A percentile compares a stretch with the other conserved stretches of the same genome.
Evolutionary conservation across 2,329 filamentous ascomycete genomes (phyloP).

Genomic region (Rugonectria rugulosa): DNA sequence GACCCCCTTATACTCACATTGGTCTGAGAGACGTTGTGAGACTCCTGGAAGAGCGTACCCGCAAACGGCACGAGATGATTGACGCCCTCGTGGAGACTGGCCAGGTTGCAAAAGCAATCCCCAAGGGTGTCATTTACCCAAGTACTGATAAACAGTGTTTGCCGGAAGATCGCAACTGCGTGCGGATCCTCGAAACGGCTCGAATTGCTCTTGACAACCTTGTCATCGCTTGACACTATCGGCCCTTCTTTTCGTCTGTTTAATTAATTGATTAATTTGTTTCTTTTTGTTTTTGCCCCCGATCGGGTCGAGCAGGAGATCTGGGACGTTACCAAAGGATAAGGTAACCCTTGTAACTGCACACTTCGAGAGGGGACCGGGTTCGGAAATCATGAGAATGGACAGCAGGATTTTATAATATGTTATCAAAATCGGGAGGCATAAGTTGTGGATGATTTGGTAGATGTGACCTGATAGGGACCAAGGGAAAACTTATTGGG

Average conservation of each 20-base stretch:
- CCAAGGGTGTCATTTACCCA: conserved; percentile 38
- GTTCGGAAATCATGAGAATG: too few species aligned
- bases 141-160: conserved; percentile 33
- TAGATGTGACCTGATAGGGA: too few species aligned
- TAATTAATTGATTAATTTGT: conserved; percentile 34
- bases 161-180: conserved; percentile 52
- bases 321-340: too few species aligned
- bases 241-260: too few species aligned
- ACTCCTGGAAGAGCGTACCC: conserved; percentile 60
- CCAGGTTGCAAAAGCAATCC: conserved; percentile 34
- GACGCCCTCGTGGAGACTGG: conserved; percentile 56
- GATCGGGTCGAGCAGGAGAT: not conserved
- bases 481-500: too few species aligned
- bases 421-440: not conserved
- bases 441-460: too few species aligned
- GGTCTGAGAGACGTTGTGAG: conserved; percentile 63
- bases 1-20: conserved; percentile 44
- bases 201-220: conserved; percentile 61
- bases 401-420: not conserved
- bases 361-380: too few species aligned
- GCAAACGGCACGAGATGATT: conserved; percentile 56
- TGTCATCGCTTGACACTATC: conserved; percentile 63
- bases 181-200: conserved; percentile 62
- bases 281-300: not conserved
- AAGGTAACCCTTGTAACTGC: too few species aligned